Base-by-base conservation (phyloP, 331 rosid species). In the Malus hybrid region DNA sequence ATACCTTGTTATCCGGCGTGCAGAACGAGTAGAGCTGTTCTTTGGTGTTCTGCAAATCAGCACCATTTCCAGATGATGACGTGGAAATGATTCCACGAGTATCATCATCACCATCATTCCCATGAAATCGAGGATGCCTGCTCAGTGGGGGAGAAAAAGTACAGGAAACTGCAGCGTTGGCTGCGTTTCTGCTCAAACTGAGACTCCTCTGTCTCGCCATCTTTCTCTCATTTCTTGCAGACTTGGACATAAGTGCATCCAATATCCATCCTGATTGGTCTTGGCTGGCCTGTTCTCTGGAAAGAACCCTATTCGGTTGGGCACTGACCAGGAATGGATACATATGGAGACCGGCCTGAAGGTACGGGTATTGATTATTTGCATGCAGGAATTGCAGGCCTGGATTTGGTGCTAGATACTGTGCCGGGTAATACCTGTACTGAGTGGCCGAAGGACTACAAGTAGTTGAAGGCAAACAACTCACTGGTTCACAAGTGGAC, bases 1-100 rank as follows among this genome's bases (percentile, higher is more conserved):
- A 44, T 69, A 89, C 98, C 95, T 86, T 89, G 3, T 90, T 87
- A 77, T 87, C 87, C 9, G 77, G 87, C 9, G 88, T 69, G 60
- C 20, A 57, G 44, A 93, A 77, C 28, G 57, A 68, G 60, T 65
- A 36, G 10, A 54, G 74, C 19, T 32, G 57, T 11, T 7, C 68
- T 15, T 29, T 32, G 34, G 36, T 60, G 44, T 57, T 24, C 55
- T 46, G 74, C 57, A 12, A 24, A 36, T 36, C 10, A 39, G 60
- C 10, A 42, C 36, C 63, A 10, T 28, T 48, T 15, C n/a, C 61
- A 24, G 54, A 11, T 54, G 42, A 31, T 32, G 69, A 31, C 1
- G 27, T 31, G 13, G 67, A 52, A n/a, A 12, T 1, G 14, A 20
- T 39, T 4, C 18, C 13, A 15, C 12, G 27, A 56, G 50, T 11